Conservation (phyloP, 2,329 filamentous ascomycete species). For the Celoporthe dispersa region DNA sequence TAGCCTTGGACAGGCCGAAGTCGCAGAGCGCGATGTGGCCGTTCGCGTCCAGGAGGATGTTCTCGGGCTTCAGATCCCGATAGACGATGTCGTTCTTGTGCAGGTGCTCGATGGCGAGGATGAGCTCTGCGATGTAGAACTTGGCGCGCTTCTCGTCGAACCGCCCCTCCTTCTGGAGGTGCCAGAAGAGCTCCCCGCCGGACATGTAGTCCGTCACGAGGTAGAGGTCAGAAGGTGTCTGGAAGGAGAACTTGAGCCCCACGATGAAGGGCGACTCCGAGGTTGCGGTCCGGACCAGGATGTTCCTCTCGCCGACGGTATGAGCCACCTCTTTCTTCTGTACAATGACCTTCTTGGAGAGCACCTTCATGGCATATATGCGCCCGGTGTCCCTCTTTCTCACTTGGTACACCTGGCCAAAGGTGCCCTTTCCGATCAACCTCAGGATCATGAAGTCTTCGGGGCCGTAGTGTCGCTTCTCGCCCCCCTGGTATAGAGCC, state of each 20-base stretch:
- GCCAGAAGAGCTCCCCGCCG: conserved; percentile 97
- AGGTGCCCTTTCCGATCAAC: conserved; percentile 96
- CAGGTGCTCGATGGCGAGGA: conserved; percentile 90
- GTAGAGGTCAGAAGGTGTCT: conserved; percentile 94
- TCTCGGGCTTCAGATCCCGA: conserved; percentile 95
- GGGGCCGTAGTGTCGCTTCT: conserved; percentile 90
- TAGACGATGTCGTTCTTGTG: conserved; percentile 98
- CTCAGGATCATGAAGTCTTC: conserved; percentile 96
- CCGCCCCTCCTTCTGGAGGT: conserved; percentile 93
- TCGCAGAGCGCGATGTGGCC: conserved; percentile 98
- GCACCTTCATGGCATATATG: conserved; percentile 98
- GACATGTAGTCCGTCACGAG: conserved; percentile 99
- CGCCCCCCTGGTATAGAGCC: conserved; percentile 81
- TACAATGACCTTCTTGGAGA: conserved; percentile 99
- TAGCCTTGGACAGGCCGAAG: conserved; percentile 96
- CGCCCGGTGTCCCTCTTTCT: conserved; percentile 94
- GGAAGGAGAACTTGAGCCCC: conserved; percentile 97
- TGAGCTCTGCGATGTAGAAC: conserved; percentile 98
- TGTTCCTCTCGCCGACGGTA: conserved; percentile 95
- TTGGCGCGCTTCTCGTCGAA: conserved; percentile 95
- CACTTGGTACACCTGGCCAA: conserved; percentile 98
- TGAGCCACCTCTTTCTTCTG: conserved; percentile 99
- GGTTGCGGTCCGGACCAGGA: conserved; percentile 93
- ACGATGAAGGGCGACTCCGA: conserved; percentile 97
- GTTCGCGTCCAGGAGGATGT: conserved; percentile 94